Evolutionary conservation across 345 rosid species (phyloP), one percentile per base, ranked within the genome.

Genomic region (Eutrema heterophyllum): DNA sequence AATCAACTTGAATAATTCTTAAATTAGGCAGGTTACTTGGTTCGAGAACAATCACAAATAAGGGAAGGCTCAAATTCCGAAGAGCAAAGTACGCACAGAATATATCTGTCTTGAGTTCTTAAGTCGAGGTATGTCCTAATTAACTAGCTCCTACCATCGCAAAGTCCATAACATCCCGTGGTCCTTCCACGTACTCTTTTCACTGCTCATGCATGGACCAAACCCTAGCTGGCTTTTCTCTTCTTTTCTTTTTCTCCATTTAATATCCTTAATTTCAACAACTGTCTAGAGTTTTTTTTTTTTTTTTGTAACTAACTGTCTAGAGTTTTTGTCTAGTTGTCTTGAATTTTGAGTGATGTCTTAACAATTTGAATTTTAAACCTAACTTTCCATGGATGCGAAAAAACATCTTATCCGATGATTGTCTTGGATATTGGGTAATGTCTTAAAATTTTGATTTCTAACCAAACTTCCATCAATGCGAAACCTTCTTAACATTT

Each of bases 21-120:
- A 57, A 56, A 35, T 57, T 57, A 68, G 68, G 55, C 39, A 50
- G 53, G 63, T 60, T 68, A 16, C 54, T 50, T 51, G 48, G 68
- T 59, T 51, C 21, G 24, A 30, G 38, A 50, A 40, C 48, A 68
- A 75, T 58, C 7, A 68, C 74, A 60, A 67, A 75, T 32, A 60
- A 75, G 56, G 79, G 9, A 75, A 60, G 55, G 64, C 74, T 41
- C 79, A 68, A 68, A 75, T 62, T 68, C 69, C 79, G 52, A 75
- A 45, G 69, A 60, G 18, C 26, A 24, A 33, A 60, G 74, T 69
- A 75, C 74, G 69, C 62, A 75, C 74, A 44, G 43, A 52, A 74
- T 49, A 58, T 14, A 67, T 49, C n/a, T 46, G 65, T 55, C 41
- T 64, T 55, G 71, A 36, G 58, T 45, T 55, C 33, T 73, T 55